A percentile compares a stretch with the other conserved stretches of the same genome.
Conservation (phyloP, 805 yeast genomes). For the Teunomyces cretensis region DNA sequence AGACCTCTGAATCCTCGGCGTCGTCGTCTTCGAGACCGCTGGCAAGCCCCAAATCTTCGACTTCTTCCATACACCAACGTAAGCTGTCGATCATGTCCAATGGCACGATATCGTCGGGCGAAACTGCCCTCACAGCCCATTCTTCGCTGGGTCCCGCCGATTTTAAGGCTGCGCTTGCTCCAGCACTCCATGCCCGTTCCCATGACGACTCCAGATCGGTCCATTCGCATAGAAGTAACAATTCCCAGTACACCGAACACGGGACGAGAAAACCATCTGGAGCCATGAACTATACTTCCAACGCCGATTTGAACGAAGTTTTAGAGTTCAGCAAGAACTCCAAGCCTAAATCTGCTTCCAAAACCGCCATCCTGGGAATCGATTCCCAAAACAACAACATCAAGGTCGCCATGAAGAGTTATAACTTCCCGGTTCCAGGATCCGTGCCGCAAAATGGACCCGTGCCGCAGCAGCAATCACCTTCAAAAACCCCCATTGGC, state of each 20-base stretch:
- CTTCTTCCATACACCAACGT: not conserved
- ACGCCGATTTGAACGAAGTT: constrained; percentile 14
- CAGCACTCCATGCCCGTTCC: not conserved
- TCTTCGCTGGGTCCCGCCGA: not conserved
- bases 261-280: constrained; percentile 5
- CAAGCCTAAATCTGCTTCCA: not conserved
- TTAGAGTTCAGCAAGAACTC: constrained; percentile 13
- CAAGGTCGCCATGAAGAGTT: constrained; percentile 4
- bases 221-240: not conserved
- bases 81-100: constrained; percentile 5
- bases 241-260: not conserved
- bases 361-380: not conserved
- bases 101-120: constrained; percentile 5
- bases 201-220: not conserved
- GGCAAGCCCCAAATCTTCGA: not conserved
- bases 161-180: not conserved
- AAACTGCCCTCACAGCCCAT: constrained; percentile 4
- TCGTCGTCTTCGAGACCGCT: not conserved
- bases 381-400: constrained; percentile 6
- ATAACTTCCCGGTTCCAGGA: not conserved
- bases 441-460: too few relatives aligned
- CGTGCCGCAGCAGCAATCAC: too few relatives aligned
- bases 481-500: not conserved
- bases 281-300: constrained; percentile 9
- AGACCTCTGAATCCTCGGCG: too few relatives aligned